Base-by-base conservation (phyloP, 495 filamentous ascomycete species). In the Penicillium cinerascens region DNA sequence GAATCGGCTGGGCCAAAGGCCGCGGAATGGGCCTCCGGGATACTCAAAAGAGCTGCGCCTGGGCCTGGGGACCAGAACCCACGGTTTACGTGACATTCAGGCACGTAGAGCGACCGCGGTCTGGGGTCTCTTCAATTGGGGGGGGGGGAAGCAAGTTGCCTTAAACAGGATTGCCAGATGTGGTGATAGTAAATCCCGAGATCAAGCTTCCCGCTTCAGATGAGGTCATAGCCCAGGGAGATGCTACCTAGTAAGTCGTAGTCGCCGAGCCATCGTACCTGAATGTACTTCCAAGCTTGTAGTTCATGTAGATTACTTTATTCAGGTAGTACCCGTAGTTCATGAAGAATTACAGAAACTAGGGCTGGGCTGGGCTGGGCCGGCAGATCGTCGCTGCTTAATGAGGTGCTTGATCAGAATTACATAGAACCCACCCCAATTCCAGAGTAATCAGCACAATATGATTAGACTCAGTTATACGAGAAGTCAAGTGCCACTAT, bases 361-460 rank as follows among this genome's bases (percentile, higher is more conserved):
- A n/a, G n/a, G n/a, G n/a, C n/a, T n/a, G 29, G 4, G 11, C 6
- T 33, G 29, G 29, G 10, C 29, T 33, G 8, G 29, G 15, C 22
- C 46, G 46, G 46, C 36, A 39, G 46, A 48, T 48, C 46, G 46
- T 21, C 46, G 46, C 46, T 38, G 46, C 36, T 27, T 40, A 26
- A 25, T 11, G 22, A 16, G 9, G 13, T 38, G 18, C 22, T 15
- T 15, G 29, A 15, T n/a, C 16, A 39, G 37, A 2, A n/a, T n/a
- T n/a, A n/a, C n/a, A n/a, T n/a, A n/a, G n/a, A n/a, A n/a, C n/a
- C n/a, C n/a, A n/a, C n/a, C n/a, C n/a, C n/a, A n/a, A n/a, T n/a
- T n/a, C n/a, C n/a, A n/a, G n/a, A n/a, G n/a, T n/a, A n/a, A n/a
- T n/a, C n/a, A n/a, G n/a, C n/a, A n/a, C n/a, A n/a, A n/a, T n/a